These are phyloP conservation scores for Chaetomiaceae sp. DNA, from an alignment of 2,329 filamentous ascomycete genomes.

Conservation along the genomic window DNA sequence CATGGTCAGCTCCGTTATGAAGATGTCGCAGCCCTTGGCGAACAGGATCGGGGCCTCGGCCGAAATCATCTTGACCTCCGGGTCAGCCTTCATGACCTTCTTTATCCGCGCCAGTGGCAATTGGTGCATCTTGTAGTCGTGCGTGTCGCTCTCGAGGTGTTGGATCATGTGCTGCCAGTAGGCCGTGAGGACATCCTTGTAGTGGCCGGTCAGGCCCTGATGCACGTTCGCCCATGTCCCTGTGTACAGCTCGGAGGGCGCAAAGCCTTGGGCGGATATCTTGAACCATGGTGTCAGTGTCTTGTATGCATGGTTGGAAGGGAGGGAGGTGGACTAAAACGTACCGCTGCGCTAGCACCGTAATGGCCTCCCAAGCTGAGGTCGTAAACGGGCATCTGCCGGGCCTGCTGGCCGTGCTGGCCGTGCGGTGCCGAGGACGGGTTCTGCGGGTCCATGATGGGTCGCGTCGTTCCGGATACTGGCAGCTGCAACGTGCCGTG, in stretches of 20 bases:
- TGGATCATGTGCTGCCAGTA: conserved; percentile 99
- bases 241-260: conserved; percentile 89
- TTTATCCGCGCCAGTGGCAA: conserved; percentile 97
- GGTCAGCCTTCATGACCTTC: conserved; percentile 99
- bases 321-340: conserved; percentile 29
- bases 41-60: conserved; percentile 97
- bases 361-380: conserved; percentile 71
- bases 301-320: background rate
- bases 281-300: conserved; percentile 37
- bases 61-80: conserved; percentile 99
- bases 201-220: conserved; percentile 86
- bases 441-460: conserved; percentile 52
- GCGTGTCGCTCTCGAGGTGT: conserved; percentile 87
- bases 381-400: conserved; percentile 58
- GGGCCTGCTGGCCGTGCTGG: conserved; percentile 54
- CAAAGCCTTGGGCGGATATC: conserved; percentile 83
- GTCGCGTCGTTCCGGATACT: conserved; percentile 1
- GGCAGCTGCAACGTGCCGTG: background rate
- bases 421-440: conserved; percentile 46
- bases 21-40: conserved; percentile 97
- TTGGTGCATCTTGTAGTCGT: conserved; percentile 98
- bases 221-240: conserved; percentile 97
- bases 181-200: conserved; percentile 95
- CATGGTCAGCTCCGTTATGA: conserved; percentile 98
- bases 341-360: conserved; percentile 66